Evolutionary conservation across 2,329 filamentous ascomycete species (phyloP), one percentile per base, ranked within the genome.

Genomic region (Cadophora sp.): DNA sequence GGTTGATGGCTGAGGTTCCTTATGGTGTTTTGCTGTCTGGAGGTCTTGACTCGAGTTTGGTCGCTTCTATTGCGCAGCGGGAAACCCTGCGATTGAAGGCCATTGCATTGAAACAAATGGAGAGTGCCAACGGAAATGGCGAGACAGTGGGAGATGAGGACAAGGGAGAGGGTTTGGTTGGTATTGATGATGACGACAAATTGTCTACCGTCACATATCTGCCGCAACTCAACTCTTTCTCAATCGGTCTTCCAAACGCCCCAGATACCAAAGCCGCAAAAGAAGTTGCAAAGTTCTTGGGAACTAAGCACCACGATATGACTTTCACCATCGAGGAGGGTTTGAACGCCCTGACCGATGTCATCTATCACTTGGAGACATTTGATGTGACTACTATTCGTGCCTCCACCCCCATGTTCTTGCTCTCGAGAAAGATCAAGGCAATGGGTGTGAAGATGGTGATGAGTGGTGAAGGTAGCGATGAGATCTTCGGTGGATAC

Each of bases 401-500:
- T 78, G 96, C 96, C 64, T 98, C 95, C 13, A 99, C 96, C 13
- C 96, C 96, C 72, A 99, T 99, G 96, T 99, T 97, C 83, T 84
- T 99, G 71, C 87, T 99, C 58, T 96, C 93, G 69, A 90, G 96
- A 79, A 99, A 99, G 86, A 99, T 99, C 85, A 99, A 99, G 86
- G 96, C 94, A 43, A 95, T 97, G 90, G 96, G 96, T 71, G 92
- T 99, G 78, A 99, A 99, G 88, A 99, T 99, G 96, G 96, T 99
- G 66, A 87, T 99, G 70, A 96, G 92, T 76, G 96, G 96, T 69
- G 96, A 99, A 82, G 96, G 96, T 59, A 96, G 92, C 76, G 96
- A 99, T 80, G 96, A 99, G 83, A 97, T 97, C 79, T 98, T 98
- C 74, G 96, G 96, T 70, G 96, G 96, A 62, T 99, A 99, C 81